phyloP scores from a whole-genome alignment of 192 early-diverging fungal species.

The Coemansia aciculifera region DNA sequence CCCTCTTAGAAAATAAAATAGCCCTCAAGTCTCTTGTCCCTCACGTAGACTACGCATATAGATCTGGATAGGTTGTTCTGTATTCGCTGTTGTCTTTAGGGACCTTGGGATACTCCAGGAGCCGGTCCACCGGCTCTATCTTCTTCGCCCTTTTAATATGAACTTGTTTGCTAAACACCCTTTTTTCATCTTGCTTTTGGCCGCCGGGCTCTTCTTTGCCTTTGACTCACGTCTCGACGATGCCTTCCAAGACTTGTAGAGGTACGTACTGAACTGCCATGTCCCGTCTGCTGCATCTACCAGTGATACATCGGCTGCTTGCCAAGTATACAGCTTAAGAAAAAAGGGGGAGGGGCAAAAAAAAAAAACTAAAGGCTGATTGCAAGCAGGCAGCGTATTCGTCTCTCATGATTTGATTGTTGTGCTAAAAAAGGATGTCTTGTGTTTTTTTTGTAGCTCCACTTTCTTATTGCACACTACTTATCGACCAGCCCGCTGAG shows the following conservation, averaged over 20 bases:
- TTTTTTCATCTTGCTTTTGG: neutral
- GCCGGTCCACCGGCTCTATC: neutral
- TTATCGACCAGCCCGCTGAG: constrained; percentile 61
- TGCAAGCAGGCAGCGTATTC: neutral
- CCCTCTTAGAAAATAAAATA: neutral
- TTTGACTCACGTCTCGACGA: neutral
- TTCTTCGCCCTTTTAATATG: neutral
- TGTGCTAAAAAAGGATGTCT: neutral
- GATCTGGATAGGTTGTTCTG: neutral
- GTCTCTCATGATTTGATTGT: neutral
- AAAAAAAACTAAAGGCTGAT: neutral
- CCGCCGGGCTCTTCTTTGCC: neutral
- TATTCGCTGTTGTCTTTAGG: neutral
- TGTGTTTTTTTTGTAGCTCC: constrained; percentile 54
- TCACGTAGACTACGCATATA: neutral
- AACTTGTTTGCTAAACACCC: neutral
- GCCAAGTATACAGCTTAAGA: neutral
- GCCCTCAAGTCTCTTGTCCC: neutral
- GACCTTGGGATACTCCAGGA: neutral
- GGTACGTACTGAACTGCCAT: constrained; percentile 12
- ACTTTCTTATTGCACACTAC: constrained; percentile 73
- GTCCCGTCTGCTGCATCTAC: neutral
- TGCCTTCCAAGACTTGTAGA: constrained; percentile 7
- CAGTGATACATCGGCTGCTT: neutral
- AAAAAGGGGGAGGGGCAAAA: neutral